Evolutionary conservation across 192 early-diverging fungal species (phyloP), one percentile per base, ranked within the genome.

Genomic region (Mycoemilia scoparia): DNA sequence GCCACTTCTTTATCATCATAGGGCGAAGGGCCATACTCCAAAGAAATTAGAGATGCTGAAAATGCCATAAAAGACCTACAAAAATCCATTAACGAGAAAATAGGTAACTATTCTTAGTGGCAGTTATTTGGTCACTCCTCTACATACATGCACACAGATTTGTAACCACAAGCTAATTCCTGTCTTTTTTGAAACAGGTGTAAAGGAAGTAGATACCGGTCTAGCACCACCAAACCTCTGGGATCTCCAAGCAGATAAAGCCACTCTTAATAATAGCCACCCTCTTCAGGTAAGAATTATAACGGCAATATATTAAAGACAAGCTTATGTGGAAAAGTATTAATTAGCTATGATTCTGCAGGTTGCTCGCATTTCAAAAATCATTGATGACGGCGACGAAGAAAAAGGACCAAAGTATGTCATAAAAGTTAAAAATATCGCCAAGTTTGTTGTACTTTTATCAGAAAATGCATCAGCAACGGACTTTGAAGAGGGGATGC

Each of bases 401-500:
- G n/a, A n/a, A n/a, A n/a, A n/a, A n/a, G n/a, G n/a, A n/a, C 79
- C 91, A 27, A 93, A 93, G 68, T 99, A 99, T 51, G 71, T 99
- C 29, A 99, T 99, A 41, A 91, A 88, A 59, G 82, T 99, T 29
- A 95, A 95, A 65, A 86, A 95, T 61, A 87, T 95, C 59, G 95
- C 90, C 34, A 99, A 99, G 55, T 99, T 92, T 66, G 95, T 99
- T 7, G 95, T 99, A 19, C 89, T 82, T 5, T 62, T 99, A 24
- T 91, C 88, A 7, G 80, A 95, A 55, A 75, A 84, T 16, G 95
- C 96, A 13, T 85, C 95, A 6, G 91, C 95, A 15, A 99, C 95
- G 0, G 95, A 99, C 67, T 88, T 99, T 60, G 95, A 99, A 36
- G 95, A 99, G 51, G 87, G 91, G 34, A 98, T 96, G 84, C 82